Evolutionary conservation across 352 stramenopile genomes (phyloP).

Genomic region (Phytophthora kernoviae): DNA sequence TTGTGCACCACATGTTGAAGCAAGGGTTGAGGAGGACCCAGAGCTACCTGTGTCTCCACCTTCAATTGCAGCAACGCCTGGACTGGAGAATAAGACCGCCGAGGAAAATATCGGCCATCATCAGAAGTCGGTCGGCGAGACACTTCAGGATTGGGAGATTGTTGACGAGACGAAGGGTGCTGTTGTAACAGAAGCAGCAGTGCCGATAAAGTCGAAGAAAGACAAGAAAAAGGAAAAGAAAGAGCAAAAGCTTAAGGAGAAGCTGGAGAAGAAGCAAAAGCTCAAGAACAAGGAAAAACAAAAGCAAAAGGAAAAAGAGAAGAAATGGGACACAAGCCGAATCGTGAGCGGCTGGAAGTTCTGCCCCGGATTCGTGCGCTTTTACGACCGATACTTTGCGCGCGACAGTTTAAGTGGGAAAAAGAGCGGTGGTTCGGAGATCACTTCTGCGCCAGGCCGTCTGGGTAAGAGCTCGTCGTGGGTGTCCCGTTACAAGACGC

Average conservation of each 20-base stretch:
- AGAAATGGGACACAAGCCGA: conserved; percentile 37
- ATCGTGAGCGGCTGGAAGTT: conserved; percentile 56
- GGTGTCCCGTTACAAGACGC: conserved; percentile 25
- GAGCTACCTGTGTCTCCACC: conserved; percentile 30
- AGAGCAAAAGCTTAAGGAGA: conserved; percentile 31
- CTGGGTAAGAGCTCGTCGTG: conserved; percentile 26
- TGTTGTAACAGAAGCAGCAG: conserved; percentile 2
- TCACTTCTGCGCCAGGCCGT: conserved; percentile 15
- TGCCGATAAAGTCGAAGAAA: conserved; percentile 26
- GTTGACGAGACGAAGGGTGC: conserved; percentile 17
- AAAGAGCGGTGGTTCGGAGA: conserved; percentile 15
- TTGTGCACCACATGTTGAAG: conserved; percentile 25
- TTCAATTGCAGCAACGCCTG: conserved; percentile 7
- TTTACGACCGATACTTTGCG: conserved; percentile 70
- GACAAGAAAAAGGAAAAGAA: conserved; percentile 31
- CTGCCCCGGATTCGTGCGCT: conserved; percentile 70
- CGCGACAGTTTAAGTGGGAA: conserved; percentile 22
- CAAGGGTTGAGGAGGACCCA: conserved; percentile 24
- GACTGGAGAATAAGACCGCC: conserved; percentile 19
- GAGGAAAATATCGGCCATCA: conserved; percentile 11
- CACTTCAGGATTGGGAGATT: conserved; percentile 35
- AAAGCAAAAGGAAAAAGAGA: conserved; percentile 31
- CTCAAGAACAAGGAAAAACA: conserved; percentile 40
- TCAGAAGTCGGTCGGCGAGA: conserved; percentile 15
- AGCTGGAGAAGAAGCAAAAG: conserved; percentile 40